Evolutionary conservation across 306 rosid species (phyloP).

Genomic region (Prinsepia uniflora): DNA sequence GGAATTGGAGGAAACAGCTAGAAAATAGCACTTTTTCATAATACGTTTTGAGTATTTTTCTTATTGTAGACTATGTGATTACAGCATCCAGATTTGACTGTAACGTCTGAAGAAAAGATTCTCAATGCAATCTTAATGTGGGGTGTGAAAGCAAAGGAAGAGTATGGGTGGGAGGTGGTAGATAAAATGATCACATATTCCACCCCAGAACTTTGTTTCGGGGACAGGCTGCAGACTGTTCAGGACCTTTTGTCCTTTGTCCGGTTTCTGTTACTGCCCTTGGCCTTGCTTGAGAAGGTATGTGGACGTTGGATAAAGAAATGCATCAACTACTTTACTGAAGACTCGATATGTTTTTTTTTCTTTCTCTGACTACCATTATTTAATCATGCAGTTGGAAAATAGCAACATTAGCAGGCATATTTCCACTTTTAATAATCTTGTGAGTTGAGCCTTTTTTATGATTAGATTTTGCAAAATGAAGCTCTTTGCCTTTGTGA

Average conservation of each 20-base stretch:
- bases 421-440: slow-evolving; percentile 42
- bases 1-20: neutral
- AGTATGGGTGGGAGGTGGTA: slow-evolving; percentile 69
- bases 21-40: neutral
- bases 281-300: slow-evolving; percentile 76
- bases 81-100: slow-evolving; percentile 95
- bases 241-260: slow-evolving; percentile 52
- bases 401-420: slow-evolving; percentile 57
- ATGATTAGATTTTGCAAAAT: neutral
- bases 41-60: slow-evolving; percentile 13
- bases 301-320: slow-evolving; percentile 18
- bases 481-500: slow-evolving; percentile 4
- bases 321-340: slow-evolving; percentile 5
- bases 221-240: slow-evolving; percentile 65
- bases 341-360: neutral
- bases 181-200: slow-evolving; percentile 61
- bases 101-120: slow-evolving; percentile 92
- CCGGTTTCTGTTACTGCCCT: slow-evolving; percentile 63
- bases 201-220: slow-evolving; percentile 62
- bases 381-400: slow-evolving; percentile 56
- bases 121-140: slow-evolving; percentile 79
- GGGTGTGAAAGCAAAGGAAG: slow-evolving; percentile 62
- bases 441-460: slow-evolving; percentile 50
- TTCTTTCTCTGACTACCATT: slow-evolving; percentile 32
- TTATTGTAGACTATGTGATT: slow-evolving; percentile 28